phyloP scores from a whole-genome alignment of 2,329 filamentous ascomycete genomes.

The Aspergillus terreus region DNA sequence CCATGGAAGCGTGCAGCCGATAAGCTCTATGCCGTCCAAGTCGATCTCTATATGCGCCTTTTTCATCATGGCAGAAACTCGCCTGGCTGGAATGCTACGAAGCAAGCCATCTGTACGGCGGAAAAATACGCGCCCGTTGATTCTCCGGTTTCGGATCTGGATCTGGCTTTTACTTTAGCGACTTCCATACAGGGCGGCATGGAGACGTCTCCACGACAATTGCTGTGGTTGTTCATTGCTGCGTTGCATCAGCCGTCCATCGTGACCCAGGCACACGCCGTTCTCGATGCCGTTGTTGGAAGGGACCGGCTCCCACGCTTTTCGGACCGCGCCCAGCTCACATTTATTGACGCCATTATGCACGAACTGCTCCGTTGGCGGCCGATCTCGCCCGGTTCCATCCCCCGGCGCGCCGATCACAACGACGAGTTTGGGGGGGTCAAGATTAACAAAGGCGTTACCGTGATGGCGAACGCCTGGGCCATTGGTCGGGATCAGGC shows the following conservation, averaged over 20 bases:
- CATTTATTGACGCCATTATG: constrained; percentile 32
- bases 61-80: constrained; percentile 15
- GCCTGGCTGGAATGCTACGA: constrained; percentile 24
- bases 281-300: constrained; percentile 33
- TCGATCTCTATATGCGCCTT: constrained; percentile 24
- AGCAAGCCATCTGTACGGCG: constrained; percentile 23
- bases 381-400: constrained; percentile 43
- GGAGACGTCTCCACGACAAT: constrained; percentile 49
- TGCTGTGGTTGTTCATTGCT: constrained; percentile 49
- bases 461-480: constrained; percentile 45
- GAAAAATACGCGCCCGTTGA: constrained; percentile 34
- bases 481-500: constrained; percentile 42
- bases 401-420: constrained; percentile 46
- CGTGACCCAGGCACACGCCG: constrained; percentile 35
- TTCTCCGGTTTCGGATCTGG: constrained; percentile 34
- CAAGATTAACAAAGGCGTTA: constrained; percentile 46
- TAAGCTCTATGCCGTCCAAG: constrained; percentile 19
- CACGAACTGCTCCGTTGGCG: constrained; percentile 39
- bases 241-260: constrained; percentile 43
- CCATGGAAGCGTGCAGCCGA: constrained; percentile 41
- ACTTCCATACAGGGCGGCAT: constrained; percentile 48
- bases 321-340: constrained; percentile 26
- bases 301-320: constrained; percentile 28
- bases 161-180: constrained; percentile 47
- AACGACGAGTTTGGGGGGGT: constrained; percentile 48